Conservation (phyloP, 768 basidiomycete species). For the button mushroom (Agaricus bisporus) region DNA sequence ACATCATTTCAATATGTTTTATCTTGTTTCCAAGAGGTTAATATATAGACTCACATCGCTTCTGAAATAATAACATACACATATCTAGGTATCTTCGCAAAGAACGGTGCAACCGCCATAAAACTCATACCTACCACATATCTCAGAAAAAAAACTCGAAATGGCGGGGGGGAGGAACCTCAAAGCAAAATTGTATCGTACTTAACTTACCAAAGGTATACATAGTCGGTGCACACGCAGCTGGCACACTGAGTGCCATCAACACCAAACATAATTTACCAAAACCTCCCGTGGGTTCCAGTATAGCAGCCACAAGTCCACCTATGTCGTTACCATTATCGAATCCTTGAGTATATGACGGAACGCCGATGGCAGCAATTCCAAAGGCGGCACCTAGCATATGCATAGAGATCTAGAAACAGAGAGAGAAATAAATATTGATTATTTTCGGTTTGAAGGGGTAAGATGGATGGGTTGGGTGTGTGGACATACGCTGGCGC, state of each 20-base stretch:
- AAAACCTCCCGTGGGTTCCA: constrained; percentile 56
- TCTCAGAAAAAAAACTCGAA: neutral
- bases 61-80: constrained; percentile 60
- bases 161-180: no score
- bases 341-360: constrained; percentile 52
- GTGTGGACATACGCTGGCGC: constrained; percentile 46
- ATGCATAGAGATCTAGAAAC: constrained; percentile 34
- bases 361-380: constrained; percentile 46
- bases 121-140: constrained; percentile 41
- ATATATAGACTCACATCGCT: constrained; percentile 52
- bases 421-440: constrained; percentile 14
- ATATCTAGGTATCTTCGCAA: constrained; percentile 59
- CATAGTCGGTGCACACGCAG: constrained; percentile 70
- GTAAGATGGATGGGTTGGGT: neutral
- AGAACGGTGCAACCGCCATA: constrained; percentile 54
- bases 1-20: no score
- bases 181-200: no score
- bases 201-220: constrained; percentile 58
- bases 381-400: constrained; percentile 68
- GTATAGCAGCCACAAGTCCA: constrained; percentile 56
- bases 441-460: neutral
- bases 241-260: constrained; percentile 68
- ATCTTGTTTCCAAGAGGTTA: no score
- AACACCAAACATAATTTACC: constrained; percentile 69
- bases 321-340: constrained; percentile 48